Base-by-base conservation (phyloP, 192 early-diverging fungal species). In the Diversispora eburnea region DNA sequence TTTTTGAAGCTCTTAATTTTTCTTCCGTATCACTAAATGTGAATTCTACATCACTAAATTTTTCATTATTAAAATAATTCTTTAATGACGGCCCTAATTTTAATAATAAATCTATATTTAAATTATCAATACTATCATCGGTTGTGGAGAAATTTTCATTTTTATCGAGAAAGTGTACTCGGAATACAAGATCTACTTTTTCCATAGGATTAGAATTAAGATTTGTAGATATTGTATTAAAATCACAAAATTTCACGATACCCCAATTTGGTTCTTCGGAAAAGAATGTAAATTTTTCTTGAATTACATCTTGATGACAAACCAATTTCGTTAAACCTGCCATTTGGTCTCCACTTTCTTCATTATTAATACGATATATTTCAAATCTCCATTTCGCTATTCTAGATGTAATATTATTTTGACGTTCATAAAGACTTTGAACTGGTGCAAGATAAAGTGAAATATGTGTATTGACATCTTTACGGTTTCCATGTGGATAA, bases 11-110 rank as follows among this genome's bases (percentile, higher is more conserved):
- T 41, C 49, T 62, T 20, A 73, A 10, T 49, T 55, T 12, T 8
- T 19, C 48, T 19, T 59, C 71, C 17, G 58, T 62, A 51, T 63
- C 59, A 33, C 25, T 33, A 39, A 73, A 73, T 55, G 33, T 73
- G 20, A 73, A 73, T 43, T 41, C 22, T 25, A 73, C 13, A 59
- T 73, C 71, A 62, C 71, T 73, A 57, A 62, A 73, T 51, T n/a
- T 39, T 49, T 22, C 57, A 62, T 73, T 39, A 52, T 73, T 45
- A 20, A 73, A 62, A 62, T 73, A 55, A n/a, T 62, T 12, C 39
- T 59, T 33, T n/a, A 73, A 73, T 43, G 58, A 49, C 13, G 70
- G 70, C 39, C 51, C 51, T 17, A 54, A 54, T 54, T 13, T 54
- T 54, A 54, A 54, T 54, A 54, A 54, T 17, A 54, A 17, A 54